Evolutionary conservation across 2,329 filamentous ascomycete genomes (phyloP), one percentile per base, ranked within the genome.

Genomic region (Arthrobotrys iridis): DNA sequence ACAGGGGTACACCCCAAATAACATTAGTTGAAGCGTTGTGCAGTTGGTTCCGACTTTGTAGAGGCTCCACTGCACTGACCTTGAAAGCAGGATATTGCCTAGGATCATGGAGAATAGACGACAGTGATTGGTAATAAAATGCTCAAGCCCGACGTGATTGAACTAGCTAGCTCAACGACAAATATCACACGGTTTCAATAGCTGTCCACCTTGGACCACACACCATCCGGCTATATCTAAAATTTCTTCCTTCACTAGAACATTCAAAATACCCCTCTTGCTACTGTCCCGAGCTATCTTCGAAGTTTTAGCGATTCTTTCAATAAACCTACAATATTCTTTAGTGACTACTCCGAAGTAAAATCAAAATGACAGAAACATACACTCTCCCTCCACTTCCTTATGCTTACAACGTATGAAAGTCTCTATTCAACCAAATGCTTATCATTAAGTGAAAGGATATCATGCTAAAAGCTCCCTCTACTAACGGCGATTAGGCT

Each of bases 351-450:
- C 7, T 28, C 18, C 6, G n/a, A 11, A 52, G 3, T 1, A 55
- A 3, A 10, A 6, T 13, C 40, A 46, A 11, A 55, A 76, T 76
- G 72, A n/a, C 46, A 15, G 64, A 60, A 11, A 62, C 48, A 40
- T 91, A 90, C 82, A 86, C 84, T 5, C 87, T 92, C 3, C 90
- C 90, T 35, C 82, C 85, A 55, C 85, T 92, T 7, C 89, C 89
- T 13, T 92, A 91, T 80, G 86, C 85, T 71, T 91, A 91, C 81
- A 83, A 91, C 86, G 90, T 91, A 82, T 82, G 87, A 13, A 60
- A 24, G n/a, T 45, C n/a, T 3, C n/a, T n/a, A n/a, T n/a, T n/a
- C n/a, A n/a, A n/a, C n/a, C n/a, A n/a, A n/a, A n/a, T n/a, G n/a
- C n/a, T n/a, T n/a, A n/a, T n/a, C n/a, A n/a, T n/a, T n/a, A n/a